phyloP scores from a whole-genome alignment of 495 filamentous ascomycete genomes.

The Tuber borchii region DNA sequence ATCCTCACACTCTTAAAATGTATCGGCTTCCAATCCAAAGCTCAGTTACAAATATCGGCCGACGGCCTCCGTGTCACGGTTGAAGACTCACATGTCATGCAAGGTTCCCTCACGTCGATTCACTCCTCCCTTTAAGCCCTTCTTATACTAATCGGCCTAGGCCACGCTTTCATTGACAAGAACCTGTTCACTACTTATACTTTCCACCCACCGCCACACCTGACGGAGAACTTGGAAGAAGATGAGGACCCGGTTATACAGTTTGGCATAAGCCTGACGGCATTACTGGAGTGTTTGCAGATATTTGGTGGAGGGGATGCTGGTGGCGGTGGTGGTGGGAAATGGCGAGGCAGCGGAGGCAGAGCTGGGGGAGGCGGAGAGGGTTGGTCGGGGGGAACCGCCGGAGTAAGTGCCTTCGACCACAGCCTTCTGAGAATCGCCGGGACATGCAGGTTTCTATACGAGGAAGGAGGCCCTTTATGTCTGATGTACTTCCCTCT shows the following conservation, averaged over 20 bases:
- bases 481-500: constrained; percentile 26
- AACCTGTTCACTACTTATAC: constrained; percentile 77
- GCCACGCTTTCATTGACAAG: constrained; percentile 75
- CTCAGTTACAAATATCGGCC: constrained; percentile 72
- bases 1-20: constrained; percentile 85
- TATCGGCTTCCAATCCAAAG: constrained; percentile 71
- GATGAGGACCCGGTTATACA: constrained; percentile 44
- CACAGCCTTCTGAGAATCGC: constrained; percentile 68
- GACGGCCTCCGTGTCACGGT: constrained; percentile 80
- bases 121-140: constrained; percentile 11
- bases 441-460: constrained; percentile 74
- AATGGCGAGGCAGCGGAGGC: constrained; percentile 11
- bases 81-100: constrained; percentile 77
- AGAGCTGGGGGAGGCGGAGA: not conserved
- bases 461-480: constrained; percentile 67
- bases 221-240: constrained; percentile 6
- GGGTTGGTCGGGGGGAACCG: not conserved
- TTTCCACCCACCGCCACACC: constrained; percentile 49
- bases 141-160: constrained; percentile 43
- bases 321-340: constrained; percentile 4
- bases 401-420: constrained; percentile 56
- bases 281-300: constrained; percentile 87
- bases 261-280: constrained; percentile 79
- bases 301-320: constrained; percentile 79
- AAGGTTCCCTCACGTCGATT: constrained; percentile 51